Evolutionary conservation across 768 basidiomycete species (phyloP).

Genomic region (Rhodotorula diobovata): DNA sequence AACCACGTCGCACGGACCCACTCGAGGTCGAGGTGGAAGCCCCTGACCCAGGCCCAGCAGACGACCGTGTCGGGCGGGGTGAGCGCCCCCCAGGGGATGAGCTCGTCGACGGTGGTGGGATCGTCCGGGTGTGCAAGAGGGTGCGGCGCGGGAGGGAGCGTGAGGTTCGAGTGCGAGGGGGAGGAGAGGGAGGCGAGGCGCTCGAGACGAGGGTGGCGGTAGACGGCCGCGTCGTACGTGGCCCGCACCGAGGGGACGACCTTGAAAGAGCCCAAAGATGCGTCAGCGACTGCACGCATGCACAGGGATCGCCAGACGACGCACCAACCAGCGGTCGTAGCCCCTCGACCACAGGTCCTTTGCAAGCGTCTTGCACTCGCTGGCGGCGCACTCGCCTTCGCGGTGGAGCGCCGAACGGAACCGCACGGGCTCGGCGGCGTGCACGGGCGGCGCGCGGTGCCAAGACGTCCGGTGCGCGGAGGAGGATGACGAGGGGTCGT

Average conservation of each 20-base stretch:
- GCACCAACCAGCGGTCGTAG: constrained; percentile 33
- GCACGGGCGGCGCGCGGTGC: not conserved
- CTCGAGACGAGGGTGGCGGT: constrained; percentile 26
- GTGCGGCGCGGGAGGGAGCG: not conserved
- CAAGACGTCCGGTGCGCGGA: not conserved
- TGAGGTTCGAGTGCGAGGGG: not conserved
- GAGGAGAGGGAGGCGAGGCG: not conserved
- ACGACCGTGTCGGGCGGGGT: constrained; percentile 4
- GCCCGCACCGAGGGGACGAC: constrained; percentile 33
- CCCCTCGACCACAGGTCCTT: constrained; percentile 34
- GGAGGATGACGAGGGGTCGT: not conserved
- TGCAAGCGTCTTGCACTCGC: constrained; percentile 37
- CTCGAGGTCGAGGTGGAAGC: constrained; percentile 21
- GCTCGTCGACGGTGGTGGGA: too few species aligned
- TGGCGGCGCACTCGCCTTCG: constrained; percentile 19
- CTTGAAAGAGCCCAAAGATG: not conserved
- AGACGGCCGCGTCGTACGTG: constrained; percentile 21
- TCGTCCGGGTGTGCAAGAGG: too few species aligned
- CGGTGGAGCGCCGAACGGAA: constrained; percentile 2
- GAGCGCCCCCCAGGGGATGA: constrained; percentile 12
- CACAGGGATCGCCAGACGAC: not conserved
- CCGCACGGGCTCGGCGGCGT: too few species aligned
- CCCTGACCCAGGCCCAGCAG: constrained; percentile 19
- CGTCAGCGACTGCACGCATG: not conserved
- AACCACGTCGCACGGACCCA: not conserved